Evolutionary conservation across 78 protist genomes (phyloP), one percentile per base, ranked within the genome.

Genomic region (Capsaspora owczarzaki): DNA sequence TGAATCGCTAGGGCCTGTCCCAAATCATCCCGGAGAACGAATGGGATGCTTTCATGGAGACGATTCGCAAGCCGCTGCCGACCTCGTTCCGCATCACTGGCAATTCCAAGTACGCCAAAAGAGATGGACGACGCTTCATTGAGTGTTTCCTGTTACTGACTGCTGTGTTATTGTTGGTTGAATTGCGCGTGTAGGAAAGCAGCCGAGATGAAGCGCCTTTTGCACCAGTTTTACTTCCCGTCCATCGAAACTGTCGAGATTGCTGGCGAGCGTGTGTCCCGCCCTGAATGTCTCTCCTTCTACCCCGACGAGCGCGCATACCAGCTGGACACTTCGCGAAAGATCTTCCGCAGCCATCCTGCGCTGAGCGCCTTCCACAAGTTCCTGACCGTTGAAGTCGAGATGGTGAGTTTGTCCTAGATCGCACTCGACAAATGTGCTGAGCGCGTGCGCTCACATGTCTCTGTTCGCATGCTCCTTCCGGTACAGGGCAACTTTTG

Each of bases 51-150:
- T 79, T 79, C 37, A 25, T 61, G 37, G 38, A 49, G 25, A 3
- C 75, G 16, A 3, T 79, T 35, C 53, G 53, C 27, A 20, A 16
- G 44, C 29, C 12, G 12, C 71, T 79, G 22, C 82, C 82, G 41
- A 20, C 74, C 14, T 42, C 82, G 61, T 79, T 79, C 75, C 82
- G 82, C 74, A 79, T 79, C 60, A 63, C 75, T 0, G 82, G 82
- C 40, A 42, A 37, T 6, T 56, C 8, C 20, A 56, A 16, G 44
- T 37, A 20, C 1, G 76, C 25, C 20, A 3, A 8, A 23, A 27
- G 6, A 14, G 16, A 2, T 40, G 47, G 47, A 0, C 47, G 46
- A 10, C n/a, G 5, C n/a, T 40, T 0, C 49, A 40, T 20, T 33
- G 35, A 33, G 42, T 41, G 31, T 35, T 16, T 14, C 72, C 41